Percentiles rank a stretch among this genome's conserved stretches.
These are phyloP conservation scores for Saccharomycopsis babjevae DNA, from an alignment of 805 yeast species.

Conservation along the genomic window DNA sequence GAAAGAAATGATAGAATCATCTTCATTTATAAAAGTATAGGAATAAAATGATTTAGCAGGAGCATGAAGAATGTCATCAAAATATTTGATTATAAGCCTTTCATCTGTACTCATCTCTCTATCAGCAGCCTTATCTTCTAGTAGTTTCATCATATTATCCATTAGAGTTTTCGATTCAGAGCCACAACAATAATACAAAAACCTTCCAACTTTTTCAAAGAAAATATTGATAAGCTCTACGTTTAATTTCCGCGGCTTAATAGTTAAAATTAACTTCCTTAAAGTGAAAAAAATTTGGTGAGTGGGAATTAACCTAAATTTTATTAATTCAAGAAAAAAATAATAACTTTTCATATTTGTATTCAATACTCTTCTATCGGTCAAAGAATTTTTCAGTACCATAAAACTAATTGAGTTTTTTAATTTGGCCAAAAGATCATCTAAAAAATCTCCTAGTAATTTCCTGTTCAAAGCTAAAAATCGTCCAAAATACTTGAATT, in stretches of 20 bases:
- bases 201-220: constrained; percentile 65
- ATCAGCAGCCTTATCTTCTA: constrained; percentile 40
- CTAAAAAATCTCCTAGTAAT: constrained; percentile 39
- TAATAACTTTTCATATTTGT: constrained; percentile 43
- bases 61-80: constrained; percentile 45
- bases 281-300: constrained; percentile 66
- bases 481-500: constrained; percentile 45
- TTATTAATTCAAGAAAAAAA: constrained; percentile 65
- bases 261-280: constrained; percentile 43
- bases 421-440: constrained; percentile 41
- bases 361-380: background rate
- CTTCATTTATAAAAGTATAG: constrained; percentile 14
- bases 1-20: background rate
- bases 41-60: constrained; percentile 29
- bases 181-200: constrained; percentile 37
- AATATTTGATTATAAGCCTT: constrained; percentile 38
- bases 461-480: constrained; percentile 54
- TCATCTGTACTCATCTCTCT: constrained; percentile 42
- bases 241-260: constrained; percentile 43
- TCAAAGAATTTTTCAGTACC: constrained; percentile 33
- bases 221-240: constrained; percentile 60
- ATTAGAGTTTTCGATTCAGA: constrained; percentile 50
- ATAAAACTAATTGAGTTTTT: constrained; percentile 55
- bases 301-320: constrained; percentile 64
- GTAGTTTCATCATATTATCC: constrained; percentile 45